phyloP scores from a whole-genome alignment of 2,329 filamentous ascomycete genomes.

The Alternaria consortialis region DNA sequence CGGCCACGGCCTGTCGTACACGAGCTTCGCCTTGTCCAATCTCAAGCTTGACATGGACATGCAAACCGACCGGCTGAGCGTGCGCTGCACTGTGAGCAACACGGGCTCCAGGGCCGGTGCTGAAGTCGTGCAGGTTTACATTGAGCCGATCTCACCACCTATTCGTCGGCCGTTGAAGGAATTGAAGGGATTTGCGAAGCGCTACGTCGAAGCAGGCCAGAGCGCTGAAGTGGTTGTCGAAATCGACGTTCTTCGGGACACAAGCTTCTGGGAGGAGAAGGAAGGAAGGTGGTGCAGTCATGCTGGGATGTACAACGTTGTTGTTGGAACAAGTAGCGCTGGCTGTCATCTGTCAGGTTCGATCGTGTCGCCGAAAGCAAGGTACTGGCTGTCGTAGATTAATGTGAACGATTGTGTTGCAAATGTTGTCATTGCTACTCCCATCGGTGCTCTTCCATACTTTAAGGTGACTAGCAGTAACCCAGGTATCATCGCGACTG shows the following conservation, averaged over 20 bases:
- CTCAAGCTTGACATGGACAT: conserved; percentile 53
- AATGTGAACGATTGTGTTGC: not conserved
- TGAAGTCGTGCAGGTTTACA: conserved; percentile 64
- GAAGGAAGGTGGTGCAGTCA: not conserved
- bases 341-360: not conserved
- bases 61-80: conserved; percentile 35
- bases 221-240: not conserved
- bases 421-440: no score
- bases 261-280: not conserved
- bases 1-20: conserved; percentile 83
- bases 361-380: not conserved
- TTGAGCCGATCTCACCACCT: conserved; percentile 32
- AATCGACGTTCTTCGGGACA: not conserved
- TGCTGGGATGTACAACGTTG: not conserved
- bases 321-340: not conserved
- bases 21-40: conserved; percentile 60
- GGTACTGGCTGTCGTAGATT: not conserved
- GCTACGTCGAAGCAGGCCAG: not conserved
- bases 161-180: not conserved
- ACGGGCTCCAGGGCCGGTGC: conserved; percentile 62
- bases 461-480: no score
- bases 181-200: not conserved
- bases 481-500: no score
- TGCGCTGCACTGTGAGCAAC: conserved; percentile 66
- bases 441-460: no score